Conservation (phyloP, 2,329 filamentous ascomycete species). For the Graphium sp. region DNA sequence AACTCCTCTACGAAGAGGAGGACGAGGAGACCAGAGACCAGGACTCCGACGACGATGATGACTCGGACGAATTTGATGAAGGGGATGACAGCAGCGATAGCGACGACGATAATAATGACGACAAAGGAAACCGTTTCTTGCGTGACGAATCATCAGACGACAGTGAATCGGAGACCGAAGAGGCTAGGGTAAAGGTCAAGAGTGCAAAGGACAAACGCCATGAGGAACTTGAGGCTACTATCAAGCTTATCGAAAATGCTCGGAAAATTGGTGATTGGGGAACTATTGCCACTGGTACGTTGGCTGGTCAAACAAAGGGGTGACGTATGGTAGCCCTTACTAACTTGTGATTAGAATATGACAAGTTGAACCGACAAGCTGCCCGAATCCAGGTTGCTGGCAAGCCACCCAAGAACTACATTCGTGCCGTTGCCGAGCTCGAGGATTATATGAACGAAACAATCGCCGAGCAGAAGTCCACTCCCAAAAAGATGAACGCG, state of each 20-base stretch:
- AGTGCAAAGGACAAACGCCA: conserved; percentile 96
- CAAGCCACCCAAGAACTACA: conserved; percentile 76
- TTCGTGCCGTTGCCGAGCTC: conserved; percentile 83
- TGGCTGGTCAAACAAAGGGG: not conserved
- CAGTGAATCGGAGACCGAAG: conserved; percentile 75
- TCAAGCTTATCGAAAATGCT: conserved; percentile 87
- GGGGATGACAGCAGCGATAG: conserved; percentile 29
- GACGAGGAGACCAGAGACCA: conserved; percentile 41
- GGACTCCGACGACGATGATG: conserved; percentile 28
- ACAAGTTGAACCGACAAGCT: conserved; percentile 82
- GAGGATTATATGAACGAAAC: conserved; percentile 92
- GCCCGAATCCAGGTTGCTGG: conserved; percentile 61
- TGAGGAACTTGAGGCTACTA: conserved; percentile 81
- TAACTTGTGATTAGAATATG: conserved; percentile 50
- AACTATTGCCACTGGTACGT: conserved; percentile 70
- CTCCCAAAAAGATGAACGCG: conserved; percentile 97
- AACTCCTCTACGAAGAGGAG: conserved; percentile 76
- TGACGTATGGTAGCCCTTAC: conserved; percentile 1
- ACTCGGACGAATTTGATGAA: conserved; percentile 32
- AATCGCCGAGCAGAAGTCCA: conserved; percentile 87
- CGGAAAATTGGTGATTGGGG: conserved; percentile 97
- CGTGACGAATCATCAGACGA: conserved; percentile 47
- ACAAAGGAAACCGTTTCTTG: conserved; percentile 68
- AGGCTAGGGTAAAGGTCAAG: conserved; percentile 75
- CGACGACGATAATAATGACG: conserved; percentile 30